Conservation (phyloP, 306 rosid genomes). For the Glycine tomentella region DNA sequence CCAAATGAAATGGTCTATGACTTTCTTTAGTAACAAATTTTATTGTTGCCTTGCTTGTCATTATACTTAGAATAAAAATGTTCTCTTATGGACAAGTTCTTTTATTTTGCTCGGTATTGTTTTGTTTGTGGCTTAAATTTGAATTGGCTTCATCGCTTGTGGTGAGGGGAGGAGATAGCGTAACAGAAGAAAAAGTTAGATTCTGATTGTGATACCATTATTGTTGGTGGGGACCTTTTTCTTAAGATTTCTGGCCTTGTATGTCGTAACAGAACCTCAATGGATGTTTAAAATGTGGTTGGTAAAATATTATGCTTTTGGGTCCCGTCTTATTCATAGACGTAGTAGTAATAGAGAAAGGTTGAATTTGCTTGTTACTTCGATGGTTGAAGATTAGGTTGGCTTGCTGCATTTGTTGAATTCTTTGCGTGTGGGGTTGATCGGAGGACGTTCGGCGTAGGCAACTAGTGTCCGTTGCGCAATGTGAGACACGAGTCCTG, state of each 20-base stretch:
- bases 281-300: neutral
- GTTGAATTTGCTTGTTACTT: neutral
- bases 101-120: neutral
- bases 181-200: neutral
- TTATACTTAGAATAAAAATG: conserved; percentile 40
- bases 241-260: neutral
- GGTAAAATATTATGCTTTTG: neutral
- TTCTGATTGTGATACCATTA: neutral
- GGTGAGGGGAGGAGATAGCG: conserved; percentile 7
- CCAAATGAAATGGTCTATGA: conserved; percentile 54
- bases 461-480: conserved; percentile 26
- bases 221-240: neutral
- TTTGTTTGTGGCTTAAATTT: neutral
- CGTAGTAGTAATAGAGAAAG: neutral
- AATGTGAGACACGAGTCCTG: conserved; percentile 14
- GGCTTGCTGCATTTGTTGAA: conserved; percentile 7
- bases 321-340: neutral
- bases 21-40: conserved; percentile 26
- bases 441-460: conserved; percentile 44
- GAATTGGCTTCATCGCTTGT: neutral
- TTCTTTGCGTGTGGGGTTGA: conserved; percentile 12
- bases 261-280: neutral
- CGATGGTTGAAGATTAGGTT: neutral
- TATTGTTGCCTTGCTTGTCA: conserved; percentile 15
- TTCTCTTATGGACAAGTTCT: neutral